phyloP scores from a whole-genome alignment of 495 filamentous ascomycete species.

The Penicillium antarcticum region DNA sequence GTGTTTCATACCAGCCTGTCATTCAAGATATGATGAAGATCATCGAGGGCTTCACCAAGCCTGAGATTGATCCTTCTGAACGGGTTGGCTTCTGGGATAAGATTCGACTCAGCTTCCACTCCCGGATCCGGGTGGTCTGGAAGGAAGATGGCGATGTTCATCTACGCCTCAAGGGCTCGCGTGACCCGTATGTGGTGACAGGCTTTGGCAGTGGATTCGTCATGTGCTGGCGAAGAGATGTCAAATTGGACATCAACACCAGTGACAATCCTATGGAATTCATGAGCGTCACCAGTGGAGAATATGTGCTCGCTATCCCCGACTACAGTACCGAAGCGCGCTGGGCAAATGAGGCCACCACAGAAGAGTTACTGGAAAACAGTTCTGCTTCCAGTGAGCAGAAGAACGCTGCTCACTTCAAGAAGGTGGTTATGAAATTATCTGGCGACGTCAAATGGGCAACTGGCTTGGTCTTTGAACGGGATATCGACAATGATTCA shows the following conservation, averaged over 20 bases:
- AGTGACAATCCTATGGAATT: slow-evolving; percentile 85
- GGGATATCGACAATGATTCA: slow-evolving; percentile 59
- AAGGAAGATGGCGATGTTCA: slow-evolving; percentile 95
- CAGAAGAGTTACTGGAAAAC: slow-evolving; percentile 56
- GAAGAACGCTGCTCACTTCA: slow-evolving; percentile 77
- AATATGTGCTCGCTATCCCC: slow-evolving; percentile 89
- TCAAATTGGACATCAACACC: slow-evolving; percentile 76
- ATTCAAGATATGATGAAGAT: slow-evolving; percentile 99
- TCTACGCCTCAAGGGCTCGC: slow-evolving; percentile 82
- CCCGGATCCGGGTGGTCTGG: slow-evolving; percentile 84
- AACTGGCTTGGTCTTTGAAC: slow-evolving; percentile 88
- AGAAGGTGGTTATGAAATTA: slow-evolving; percentile 97
- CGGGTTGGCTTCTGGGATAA: slow-evolving; percentile 99
- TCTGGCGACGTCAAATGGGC: slow-evolving; percentile 91
- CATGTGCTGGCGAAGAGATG: slow-evolving; percentile 96
- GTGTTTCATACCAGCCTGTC: slow-evolving; percentile 93
- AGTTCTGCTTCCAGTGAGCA: slow-evolving; percentile 59
- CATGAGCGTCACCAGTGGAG: slow-evolving; percentile 92
- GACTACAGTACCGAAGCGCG: slow-evolving; percentile 89
- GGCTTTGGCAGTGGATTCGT: slow-evolving; percentile 91
- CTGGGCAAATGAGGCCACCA: slow-evolving; percentile 52
- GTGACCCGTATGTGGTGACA: slow-evolving; percentile 91
- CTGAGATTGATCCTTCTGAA: slow-evolving; percentile 89
- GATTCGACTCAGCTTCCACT: slow-evolving; percentile 91
- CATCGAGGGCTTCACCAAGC: slow-evolving; percentile 95